These are phyloP conservation scores for Termitomyces sp. DNA, from an alignment of 768 basidiomycete species.

Conservation along the genomic window DNA sequence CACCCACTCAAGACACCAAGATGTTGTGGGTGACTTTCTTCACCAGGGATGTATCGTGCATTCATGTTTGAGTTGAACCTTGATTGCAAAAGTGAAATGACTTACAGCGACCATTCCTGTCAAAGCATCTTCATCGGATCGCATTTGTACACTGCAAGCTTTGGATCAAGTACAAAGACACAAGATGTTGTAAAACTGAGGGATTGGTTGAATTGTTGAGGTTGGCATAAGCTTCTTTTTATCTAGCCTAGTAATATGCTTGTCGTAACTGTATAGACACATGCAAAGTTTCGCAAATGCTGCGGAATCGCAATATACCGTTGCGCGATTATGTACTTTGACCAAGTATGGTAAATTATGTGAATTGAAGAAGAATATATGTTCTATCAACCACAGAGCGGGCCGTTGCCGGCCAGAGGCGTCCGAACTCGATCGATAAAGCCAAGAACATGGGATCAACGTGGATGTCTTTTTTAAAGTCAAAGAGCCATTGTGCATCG, in stretches of 20 bases:
- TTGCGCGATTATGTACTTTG: background rate
- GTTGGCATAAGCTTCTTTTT: background rate
- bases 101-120: background rate
- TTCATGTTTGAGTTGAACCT: background rate
- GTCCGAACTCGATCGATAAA: conserved; percentile 8
- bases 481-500: conserved; percentile 12
- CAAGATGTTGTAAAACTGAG: background rate
- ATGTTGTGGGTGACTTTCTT: background rate
- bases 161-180: background rate
- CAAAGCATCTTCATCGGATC: background rate
- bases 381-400: background rate
- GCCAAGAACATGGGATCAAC: background rate
- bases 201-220: background rate
- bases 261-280: background rate
- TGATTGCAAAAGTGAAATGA: background rate
- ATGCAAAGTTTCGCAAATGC: background rate
- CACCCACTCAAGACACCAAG: background rate
- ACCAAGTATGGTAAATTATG: conserved; percentile 1
- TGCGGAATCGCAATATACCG: background rate
- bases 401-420: background rate
- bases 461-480: background rate
- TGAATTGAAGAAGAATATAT: background rate
- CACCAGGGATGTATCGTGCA: background rate
- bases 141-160: background rate
- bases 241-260: background rate